These are phyloP conservation scores for Dictyostelium capitatum DNA, from an alignment of 78 protist species.

Conservation along the genomic window DNA sequence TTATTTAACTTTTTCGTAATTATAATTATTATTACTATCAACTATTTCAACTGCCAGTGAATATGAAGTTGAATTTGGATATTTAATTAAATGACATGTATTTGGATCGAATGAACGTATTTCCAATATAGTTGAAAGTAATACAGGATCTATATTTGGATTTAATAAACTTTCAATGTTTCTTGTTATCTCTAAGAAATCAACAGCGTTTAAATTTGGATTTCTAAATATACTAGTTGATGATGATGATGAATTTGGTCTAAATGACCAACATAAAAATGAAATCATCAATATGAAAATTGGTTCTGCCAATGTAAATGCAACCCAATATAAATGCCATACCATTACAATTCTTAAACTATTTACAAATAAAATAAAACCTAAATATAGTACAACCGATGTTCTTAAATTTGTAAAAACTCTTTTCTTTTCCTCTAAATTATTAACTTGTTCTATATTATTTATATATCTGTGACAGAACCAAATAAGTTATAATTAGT, in stretches of 20 bases:
- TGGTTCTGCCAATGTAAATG: conserved; percentile 38
- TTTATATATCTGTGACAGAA: conserved; percentile 29
- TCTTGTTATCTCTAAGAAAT: conserved; percentile 22
- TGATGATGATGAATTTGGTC: conserved; percentile 27
- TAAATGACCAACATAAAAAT: conserved; percentile 33
- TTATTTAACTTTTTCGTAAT: too few relatives aligned
- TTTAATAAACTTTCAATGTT: conserved; percentile 5
- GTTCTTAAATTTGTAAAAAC: conserved; percentile 55
- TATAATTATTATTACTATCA: neutral
- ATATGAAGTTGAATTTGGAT: neutral
- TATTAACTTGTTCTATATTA: neutral
- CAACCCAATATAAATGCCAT: conserved; percentile 74
- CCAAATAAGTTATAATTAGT: too few relatives aligned
- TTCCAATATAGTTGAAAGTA: conserved; percentile 16
- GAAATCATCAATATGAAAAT: conserved; percentile 35
- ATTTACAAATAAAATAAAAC: conserved; percentile 73
- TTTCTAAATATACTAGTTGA: conserved; percentile 5
- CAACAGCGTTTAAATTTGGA: conserved; percentile 33
- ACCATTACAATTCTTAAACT: conserved; percentile 70
- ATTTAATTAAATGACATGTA: conserved; percentile 40
- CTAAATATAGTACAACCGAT: conserved; percentile 64
- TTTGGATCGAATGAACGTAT: conserved; percentile 50
- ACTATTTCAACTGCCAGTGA: neutral
- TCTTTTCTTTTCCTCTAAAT: conserved; percentile 16
- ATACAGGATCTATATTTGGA: conserved; percentile 24